Evolutionary conservation across 2,329 filamentous ascomycete genomes (phyloP), one percentile per base, ranked within the genome.

Genomic region (Calonectria pseudoreteaudii): DNA sequence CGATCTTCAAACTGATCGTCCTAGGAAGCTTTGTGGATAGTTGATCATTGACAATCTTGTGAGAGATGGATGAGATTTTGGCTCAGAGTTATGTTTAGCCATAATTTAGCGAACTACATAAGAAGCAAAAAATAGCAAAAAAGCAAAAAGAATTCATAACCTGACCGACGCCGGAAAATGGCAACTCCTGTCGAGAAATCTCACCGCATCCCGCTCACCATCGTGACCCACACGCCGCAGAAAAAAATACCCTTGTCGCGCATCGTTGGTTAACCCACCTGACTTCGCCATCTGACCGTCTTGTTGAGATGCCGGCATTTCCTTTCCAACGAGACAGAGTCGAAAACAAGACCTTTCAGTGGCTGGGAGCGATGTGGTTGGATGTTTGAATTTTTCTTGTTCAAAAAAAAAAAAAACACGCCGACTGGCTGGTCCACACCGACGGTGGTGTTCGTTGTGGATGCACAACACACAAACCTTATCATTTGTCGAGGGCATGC

Each of bases 401-500:
- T n/a, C n/a, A 38, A 38, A n/a, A n/a, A 60, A n/a, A 28, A n/a
- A 20, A n/a, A 41, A 41, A 67, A 41, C 13, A 47, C 53, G 47
- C 47, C 58, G 60, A 70, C 41, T 44, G 38, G 38, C 23, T 50
- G 69, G 28, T 66, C 69, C 69, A 71, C 69, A 38, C 69, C 52
- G 28, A n/a, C 16, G 62, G 68, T 66, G 11, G 50, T 66, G 69
- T 60, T 58, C 52, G 30, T n/a, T 53, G 52, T 66, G 62, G 62
- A 66, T 65, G 62, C 60, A 50, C 28, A 18, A 66, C 52, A 41
- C 66, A 65, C 26, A 65, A 64, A 58, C 65, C 70, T 69, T 72
- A 72, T 72, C 70, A 65, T 64, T 52, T 67, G 41, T 44, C 34
- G 44, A 65, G 70, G 70, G 65, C 70, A 72, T 64, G 47, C 66